Percentiles rank a stretch among this genome's conserved stretches.
Evolutionary conservation across 768 basidiomycete species (phyloP).

Genomic region (Auricularia heimuer): DNA sequence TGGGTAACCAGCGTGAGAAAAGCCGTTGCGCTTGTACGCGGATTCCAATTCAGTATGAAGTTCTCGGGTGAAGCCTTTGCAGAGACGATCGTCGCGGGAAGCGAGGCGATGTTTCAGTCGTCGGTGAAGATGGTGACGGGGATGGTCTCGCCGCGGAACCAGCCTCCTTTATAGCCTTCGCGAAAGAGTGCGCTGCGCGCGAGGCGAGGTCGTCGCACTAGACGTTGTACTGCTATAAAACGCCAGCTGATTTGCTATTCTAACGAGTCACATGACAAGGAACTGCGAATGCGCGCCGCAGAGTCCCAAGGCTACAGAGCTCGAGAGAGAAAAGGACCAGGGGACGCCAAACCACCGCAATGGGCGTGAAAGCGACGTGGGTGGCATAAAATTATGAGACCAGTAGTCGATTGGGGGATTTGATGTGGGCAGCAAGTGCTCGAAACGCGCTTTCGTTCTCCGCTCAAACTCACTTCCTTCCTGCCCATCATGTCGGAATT

Average conservation of each 20-base stretch:
- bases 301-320: too few relatives aligned
- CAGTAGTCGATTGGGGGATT: too few relatives aligned
- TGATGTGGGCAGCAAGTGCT: too few relatives aligned
- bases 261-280: too few relatives aligned
- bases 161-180: constrained; percentile 78
- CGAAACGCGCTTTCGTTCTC: background rate
- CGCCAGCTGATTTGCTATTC: constrained; percentile 17
- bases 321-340: too few relatives aligned
- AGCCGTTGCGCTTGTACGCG: constrained; percentile 67
- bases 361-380: too few relatives aligned
- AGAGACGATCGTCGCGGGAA: constrained; percentile 74
- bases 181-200: constrained; percentile 75
- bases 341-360: too few relatives aligned
- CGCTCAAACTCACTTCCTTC: background rate
- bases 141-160: constrained; percentile 75
- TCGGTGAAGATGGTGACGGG: constrained; percentile 71
- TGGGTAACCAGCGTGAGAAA: constrained; percentile 70
- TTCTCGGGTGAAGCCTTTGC: constrained; percentile 78
- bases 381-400: too few relatives aligned
- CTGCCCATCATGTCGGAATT: background rate
- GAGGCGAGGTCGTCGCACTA: constrained; percentile 67
- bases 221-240: constrained; percentile 66
- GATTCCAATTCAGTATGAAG: constrained; percentile 67
- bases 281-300: too few relatives aligned
- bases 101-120: constrained; percentile 57